phyloP scores from a whole-genome alignment of 306 rosid genomes.

The Lablab purpureus region DNA sequence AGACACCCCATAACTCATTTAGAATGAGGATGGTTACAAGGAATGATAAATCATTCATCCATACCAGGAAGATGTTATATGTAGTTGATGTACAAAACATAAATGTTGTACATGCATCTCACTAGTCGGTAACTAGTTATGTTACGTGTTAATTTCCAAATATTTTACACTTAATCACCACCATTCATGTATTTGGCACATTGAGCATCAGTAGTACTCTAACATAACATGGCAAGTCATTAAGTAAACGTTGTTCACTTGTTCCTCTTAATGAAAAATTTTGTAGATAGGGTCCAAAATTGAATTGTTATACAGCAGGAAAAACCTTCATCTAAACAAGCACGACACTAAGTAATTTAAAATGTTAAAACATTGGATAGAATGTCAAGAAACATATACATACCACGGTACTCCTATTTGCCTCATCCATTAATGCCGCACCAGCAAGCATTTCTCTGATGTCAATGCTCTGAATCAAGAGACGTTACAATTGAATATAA shows the following conservation, averaged over 20 bases:
- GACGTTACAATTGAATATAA: background rate
- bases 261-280: background rate
- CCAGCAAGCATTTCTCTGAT: conserved; percentile 21
- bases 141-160: background rate
- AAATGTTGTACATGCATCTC: background rate
- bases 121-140: background rate
- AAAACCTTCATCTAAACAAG: conserved; percentile 4
- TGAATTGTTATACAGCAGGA: conserved; percentile 11
- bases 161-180: background rate
- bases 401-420: conserved; percentile 14
- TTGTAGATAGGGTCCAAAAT: background rate
- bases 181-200: conserved; percentile 17
- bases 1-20: background rate
- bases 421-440: conserved; percentile 28
- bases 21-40: background rate
- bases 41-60: background rate
- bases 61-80: background rate
- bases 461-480: conserved; percentile 26
- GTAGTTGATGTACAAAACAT: background rate
- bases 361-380: conserved; percentile 40
- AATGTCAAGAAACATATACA: background rate
- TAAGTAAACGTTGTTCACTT: background rate
- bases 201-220: background rate
- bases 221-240: background rate
- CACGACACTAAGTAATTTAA: conserved; percentile 8